These are phyloP conservation scores for Nicotiana paniculata DNA, from an alignment of 257 asterid species.

Conservation along the genomic window DNA sequence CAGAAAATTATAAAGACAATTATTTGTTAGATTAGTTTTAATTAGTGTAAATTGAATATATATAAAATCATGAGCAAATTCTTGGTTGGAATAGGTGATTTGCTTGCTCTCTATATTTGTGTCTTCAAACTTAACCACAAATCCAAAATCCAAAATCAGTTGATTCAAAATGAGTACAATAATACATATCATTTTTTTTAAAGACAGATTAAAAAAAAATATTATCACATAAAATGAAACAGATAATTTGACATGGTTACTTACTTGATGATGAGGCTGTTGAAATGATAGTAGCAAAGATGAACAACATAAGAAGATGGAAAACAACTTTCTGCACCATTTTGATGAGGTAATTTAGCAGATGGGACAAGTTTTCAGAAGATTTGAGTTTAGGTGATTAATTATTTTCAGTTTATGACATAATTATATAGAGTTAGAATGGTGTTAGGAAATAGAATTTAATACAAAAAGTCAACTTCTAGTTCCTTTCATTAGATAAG, in stretches of 20 bases:
- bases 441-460: too few species aligned
- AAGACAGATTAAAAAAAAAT: too few species aligned
- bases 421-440: too few species aligned
- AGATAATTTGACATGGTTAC: background rate
- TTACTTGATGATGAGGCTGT: background rate
- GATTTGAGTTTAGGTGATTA: background rate
- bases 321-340: background rate
- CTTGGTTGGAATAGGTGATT: too few species aligned
- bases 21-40: background rate
- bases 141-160: too few species aligned
- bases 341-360: background rate
- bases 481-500: background rate
- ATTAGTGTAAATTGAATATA: background rate
- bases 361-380: background rate
- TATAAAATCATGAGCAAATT: background rate
- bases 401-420: background rate
- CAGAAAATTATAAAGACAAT: background rate
- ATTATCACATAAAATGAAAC: background rate
- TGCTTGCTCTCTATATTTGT: too few species aligned
- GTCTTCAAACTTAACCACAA: too few species aligned
- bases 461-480: slow-evolving; percentile 2
- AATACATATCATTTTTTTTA: too few species aligned
- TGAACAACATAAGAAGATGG: background rate
- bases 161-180: too few species aligned
- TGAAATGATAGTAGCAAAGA: slow-evolving; percentile 2